phyloP scores from a whole-genome alignment of 352 stramenopile genomes.

The Phytopythium litorale region DNA sequence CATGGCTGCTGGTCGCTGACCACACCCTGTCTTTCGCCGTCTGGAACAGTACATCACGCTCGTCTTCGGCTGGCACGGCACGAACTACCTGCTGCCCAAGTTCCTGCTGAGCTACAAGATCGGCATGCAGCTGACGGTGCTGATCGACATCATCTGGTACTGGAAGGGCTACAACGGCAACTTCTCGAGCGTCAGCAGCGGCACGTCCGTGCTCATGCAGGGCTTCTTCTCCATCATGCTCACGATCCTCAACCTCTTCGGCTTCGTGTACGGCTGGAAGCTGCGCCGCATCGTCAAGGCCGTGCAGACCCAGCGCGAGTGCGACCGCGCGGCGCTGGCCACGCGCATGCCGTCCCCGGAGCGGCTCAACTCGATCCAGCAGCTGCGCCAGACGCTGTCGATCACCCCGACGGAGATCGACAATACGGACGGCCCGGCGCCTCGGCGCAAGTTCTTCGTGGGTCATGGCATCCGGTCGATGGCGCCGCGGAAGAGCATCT shows the following conservation, averaged over 20 bases:
- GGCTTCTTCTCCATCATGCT: constrained; percentile 82
- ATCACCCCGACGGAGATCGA: constrained; percentile 52
- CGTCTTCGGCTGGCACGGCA: constrained; percentile 85
- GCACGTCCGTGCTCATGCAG: constrained; percentile 82
- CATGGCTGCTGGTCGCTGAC: background rate
- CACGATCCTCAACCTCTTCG: constrained; percentile 71
- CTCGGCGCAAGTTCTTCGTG: constrained; percentile 44
- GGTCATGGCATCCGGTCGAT: constrained; percentile 17
- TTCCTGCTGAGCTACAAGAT: constrained; percentile 89
- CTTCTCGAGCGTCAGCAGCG: constrained; percentile 67
- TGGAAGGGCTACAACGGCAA: constrained; percentile 85
- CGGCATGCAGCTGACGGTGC: constrained; percentile 82
- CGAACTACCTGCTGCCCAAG: constrained; percentile 83
- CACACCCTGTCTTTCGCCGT: background rate
- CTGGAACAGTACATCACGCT: constrained; percentile 66
- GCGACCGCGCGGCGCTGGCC: constrained; percentile 67
- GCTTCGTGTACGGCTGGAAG: constrained; percentile 86
- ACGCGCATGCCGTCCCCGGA: constrained; percentile 69
- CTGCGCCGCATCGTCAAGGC: constrained; percentile 83
- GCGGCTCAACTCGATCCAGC: constrained; percentile 36
- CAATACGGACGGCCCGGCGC: constrained; percentile 26
- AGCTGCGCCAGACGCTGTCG: constrained; percentile 46
- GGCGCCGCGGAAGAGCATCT: constrained; percentile 21
- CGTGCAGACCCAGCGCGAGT: constrained; percentile 78
- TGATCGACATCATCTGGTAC: constrained; percentile 88